Evolutionary conservation across 306 rosid species (phyloP).

Genomic region (Urtica urens): DNA sequence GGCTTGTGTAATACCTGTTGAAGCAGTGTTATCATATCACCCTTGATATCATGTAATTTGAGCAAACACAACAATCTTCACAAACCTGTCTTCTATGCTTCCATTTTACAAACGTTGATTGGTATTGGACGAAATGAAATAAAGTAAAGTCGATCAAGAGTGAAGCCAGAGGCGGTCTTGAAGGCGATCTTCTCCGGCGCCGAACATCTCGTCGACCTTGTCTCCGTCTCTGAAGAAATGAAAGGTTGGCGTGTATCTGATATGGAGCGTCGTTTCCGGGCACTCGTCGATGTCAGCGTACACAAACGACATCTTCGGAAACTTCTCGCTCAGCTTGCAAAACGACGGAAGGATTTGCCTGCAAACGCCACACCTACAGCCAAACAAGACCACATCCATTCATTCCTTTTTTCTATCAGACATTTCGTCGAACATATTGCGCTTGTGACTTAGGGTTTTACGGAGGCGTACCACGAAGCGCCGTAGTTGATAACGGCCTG

Average conservation of each 20-base stretch:
- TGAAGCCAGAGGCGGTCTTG: conserved; percentile 54
- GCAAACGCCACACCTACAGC: conserved; percentile 60
- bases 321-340: conserved; percentile 54
- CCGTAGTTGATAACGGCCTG: conserved; percentile 94
- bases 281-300: conserved; percentile 83
- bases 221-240: conserved; percentile 68
- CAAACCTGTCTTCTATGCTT: too few species aligned
- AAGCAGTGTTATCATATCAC: too few species aligned
- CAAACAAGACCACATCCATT: not conserved
- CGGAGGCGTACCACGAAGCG: conserved; percentile 63
- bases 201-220: conserved; percentile 63
- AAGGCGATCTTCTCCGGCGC: conserved; percentile 48
- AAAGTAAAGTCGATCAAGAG: too few species aligned
- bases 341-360: conserved; percentile 69
- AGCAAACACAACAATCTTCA: too few species aligned
- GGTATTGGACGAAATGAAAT: too few species aligned
- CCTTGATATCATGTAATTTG: too few species aligned
- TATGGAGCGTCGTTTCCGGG: conserved; percentile 76
- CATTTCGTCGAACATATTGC: conserved; percentile 23
- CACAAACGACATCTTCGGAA: conserved; percentile 58
- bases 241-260: conserved; percentile 77
- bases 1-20: too few species aligned
- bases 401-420: not conserved
- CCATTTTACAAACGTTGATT: too few species aligned
- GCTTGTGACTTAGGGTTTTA: conserved; percentile 3